Base-by-base conservation (phyloP, 805 yeast genomes). In the Wickerhamiella allomyrinae region DNA sequence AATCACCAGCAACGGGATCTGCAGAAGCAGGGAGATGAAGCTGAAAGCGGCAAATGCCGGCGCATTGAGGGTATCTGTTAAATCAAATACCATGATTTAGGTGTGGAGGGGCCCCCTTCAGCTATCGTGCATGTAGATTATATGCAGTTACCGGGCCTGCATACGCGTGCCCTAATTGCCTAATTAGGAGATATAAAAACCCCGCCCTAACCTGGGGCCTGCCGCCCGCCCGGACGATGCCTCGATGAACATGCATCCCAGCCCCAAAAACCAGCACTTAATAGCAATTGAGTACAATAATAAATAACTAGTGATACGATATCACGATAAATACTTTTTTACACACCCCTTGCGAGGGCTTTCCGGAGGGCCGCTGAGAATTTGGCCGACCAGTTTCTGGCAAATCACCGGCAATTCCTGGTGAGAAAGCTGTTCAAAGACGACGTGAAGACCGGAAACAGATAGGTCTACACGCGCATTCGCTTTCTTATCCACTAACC, bases 1-100 rank as follows among this genome's bases (percentile, higher is more conserved):
- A 14, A 40, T 41, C n/a, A 46, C 20, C 1, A 52, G 13, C 3
- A 52, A 49, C 1, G 56, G 56, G 0, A 52, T 13, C 40, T 52
- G 56, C 4, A 52, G 41, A 1, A 49, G 19, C 8, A 48, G 21
- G 2, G 50, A 56, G 7, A 42, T 20, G 19, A 53, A 37, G 10
- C 53, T 21, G 46, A 52, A 50, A 11, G 43, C 40, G 1, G 47
- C 50, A 7, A 47, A 17, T 5, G 31, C 39, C 10, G 31, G 45
- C 40, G 1, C 48, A 7, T 31, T 5, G 6, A 15, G 17, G 13
- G 13, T 21, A 4, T 19, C 4, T 4, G 34, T 31, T 20, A 27
- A 17, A 27, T 27, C 14, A 11, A 27, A n/a, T 6, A 9, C 8
- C 3, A 27, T 7, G 17, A 27, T 27, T n/a, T 5, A 4, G 11